phyloP scores from a whole-genome alignment of 2,329 filamentous ascomycete species.

The Arthrocladium fulminans region DNA sequence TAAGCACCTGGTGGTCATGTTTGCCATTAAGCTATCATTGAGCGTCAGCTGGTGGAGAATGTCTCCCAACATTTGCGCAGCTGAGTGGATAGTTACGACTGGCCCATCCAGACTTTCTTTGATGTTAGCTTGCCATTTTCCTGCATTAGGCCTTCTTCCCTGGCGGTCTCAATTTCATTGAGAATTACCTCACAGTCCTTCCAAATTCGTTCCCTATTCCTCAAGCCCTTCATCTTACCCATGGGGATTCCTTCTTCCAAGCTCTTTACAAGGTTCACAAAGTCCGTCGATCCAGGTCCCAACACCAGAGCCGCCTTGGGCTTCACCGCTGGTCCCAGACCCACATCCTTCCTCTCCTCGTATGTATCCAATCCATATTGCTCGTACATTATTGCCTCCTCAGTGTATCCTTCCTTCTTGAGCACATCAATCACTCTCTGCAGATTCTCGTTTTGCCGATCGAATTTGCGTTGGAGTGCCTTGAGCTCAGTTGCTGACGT shows the following conservation, averaged over 20 bases:
- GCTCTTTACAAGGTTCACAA: background rate
- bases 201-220: constrained; percentile 19
- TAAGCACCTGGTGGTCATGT: no score
- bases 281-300: background rate
- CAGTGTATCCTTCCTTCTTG: background rate
- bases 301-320: background rate
- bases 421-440: background rate
- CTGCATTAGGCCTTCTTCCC: no score
- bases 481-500: constrained; percentile 16
- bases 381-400: background rate
- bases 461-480: background rate
- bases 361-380: background rate
- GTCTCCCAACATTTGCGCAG: no score
- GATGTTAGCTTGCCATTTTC: no score
- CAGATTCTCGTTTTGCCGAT: background rate
- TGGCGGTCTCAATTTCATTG: no score
- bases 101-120: no score
- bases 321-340: background rate
- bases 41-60: no score
- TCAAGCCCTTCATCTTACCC: constrained; percentile 14
- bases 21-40: no score
- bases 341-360: background rate
- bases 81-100: no score
- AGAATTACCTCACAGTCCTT: constrained; percentile 8
- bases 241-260: background rate